Evolutionary conservation across 2,329 filamentous ascomycete species (phyloP).

Genomic region (Penicillium sp.): DNA sequence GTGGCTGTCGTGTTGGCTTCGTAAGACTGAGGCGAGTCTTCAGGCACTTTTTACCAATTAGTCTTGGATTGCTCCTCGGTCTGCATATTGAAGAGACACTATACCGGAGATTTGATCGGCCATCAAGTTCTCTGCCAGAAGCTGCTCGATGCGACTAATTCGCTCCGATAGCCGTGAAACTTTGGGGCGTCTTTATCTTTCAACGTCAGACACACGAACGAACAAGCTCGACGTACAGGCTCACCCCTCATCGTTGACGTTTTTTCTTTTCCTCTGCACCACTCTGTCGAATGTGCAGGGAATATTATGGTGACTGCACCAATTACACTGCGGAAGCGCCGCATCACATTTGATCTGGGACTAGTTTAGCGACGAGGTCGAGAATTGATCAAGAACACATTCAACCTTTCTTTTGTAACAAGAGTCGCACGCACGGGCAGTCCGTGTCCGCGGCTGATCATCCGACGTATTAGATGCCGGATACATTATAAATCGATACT

Average conservation of each 20-base stretch:
- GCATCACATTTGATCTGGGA: conserved; percentile 55
- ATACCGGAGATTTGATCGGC: conserved; percentile 23
- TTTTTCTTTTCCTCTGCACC: conserved; percentile 32
- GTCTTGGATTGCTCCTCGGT: not conserved
- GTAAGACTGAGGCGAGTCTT: conserved; percentile 7
- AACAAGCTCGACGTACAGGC: not conserved
- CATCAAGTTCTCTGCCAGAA: conserved; percentile 35
- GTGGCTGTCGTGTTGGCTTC: conserved; percentile 14
- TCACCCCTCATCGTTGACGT: conserved; percentile 25
- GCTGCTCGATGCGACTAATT: conserved; percentile 44
- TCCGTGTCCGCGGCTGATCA: conserved; percentile 29
- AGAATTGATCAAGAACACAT: not conserved
- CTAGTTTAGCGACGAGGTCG: not conserved
- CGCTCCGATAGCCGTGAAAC: conserved; percentile 38
- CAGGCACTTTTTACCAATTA: conserved; percentile 2
- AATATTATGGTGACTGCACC: conserved; percentile 52
- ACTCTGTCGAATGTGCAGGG: conserved; percentile 49
- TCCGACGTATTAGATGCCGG: conserved; percentile 15
- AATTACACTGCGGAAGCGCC: conserved; percentile 48
- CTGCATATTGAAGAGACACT: not conserved
- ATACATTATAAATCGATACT: conserved; percentile 14
- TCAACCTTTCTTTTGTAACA: conserved; percentile 53
- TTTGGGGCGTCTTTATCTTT: conserved; percentile 25
- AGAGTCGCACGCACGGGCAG: conserved; percentile 49
- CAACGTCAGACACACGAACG: not conserved